These are phyloP conservation scores for Alternaria rosae DNA, from an alignment of 2,329 filamentous ascomycete species.

Conservation along the genomic window DNA sequence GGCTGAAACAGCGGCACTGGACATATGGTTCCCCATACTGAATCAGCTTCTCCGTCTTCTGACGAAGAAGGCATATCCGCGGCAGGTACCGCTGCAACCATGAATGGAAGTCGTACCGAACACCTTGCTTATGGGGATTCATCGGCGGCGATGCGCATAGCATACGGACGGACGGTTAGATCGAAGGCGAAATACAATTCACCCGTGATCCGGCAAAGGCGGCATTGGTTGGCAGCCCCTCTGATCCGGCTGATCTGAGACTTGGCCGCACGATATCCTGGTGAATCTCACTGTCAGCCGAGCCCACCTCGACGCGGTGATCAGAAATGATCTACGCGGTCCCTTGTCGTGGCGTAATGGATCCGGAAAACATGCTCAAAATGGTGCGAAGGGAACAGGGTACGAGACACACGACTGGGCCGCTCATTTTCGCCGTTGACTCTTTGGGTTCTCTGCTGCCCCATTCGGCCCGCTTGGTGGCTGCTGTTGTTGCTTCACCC, in stretches of 20 bases:
- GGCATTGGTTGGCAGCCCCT: constrained; percentile 20
- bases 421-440: constrained; percentile 22
- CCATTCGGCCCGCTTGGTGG: constrained; percentile 17
- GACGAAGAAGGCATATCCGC: constrained; percentile 1
- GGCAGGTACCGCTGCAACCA: constrained; percentile 6
- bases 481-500: constrained; percentile 5
- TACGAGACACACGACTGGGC: constrained; percentile 19
- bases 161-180: constrained; percentile 17
- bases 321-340: constrained; percentile 44
- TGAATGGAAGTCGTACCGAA: constrained; percentile 27
- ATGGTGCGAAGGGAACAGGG: constrained; percentile 38
- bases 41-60: constrained; percentile 2
- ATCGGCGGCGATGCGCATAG: constrained; percentile 22
- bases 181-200: constrained; percentile 11
- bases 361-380: constrained; percentile 43
- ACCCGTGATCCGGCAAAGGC: constrained; percentile 20
- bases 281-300: constrained; percentile 38
- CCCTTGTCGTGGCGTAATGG: constrained; percentile 43
- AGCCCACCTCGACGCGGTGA: constrained; percentile 36
- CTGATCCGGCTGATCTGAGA: constrained; percentile 47
- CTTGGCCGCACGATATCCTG: constrained; percentile 34
- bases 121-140: constrained; percentile 30
- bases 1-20: constrained; percentile 28
- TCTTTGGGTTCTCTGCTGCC: constrained; percentile 11
- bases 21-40: constrained; percentile 13